Percentiles rank a stretch among this genome's conserved stretches.
These are phyloP conservation scores for Macrophomina tecta DNA, from an alignment of 2,329 filamentous ascomycete genomes.

Conservation along the genomic window DNA sequence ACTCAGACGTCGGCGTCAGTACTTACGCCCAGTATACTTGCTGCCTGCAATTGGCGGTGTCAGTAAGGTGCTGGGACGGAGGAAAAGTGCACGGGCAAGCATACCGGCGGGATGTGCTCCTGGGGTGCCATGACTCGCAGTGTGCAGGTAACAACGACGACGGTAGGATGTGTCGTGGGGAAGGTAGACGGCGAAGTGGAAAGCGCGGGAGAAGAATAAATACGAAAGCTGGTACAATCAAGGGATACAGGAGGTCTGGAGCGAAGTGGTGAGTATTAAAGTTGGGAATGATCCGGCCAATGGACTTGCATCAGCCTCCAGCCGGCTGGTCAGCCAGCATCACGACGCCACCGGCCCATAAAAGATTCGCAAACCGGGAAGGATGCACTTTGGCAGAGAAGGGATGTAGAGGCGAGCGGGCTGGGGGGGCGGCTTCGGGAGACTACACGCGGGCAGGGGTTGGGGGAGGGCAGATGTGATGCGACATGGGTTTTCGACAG, in stretches of 20 bases:
- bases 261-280: slow-evolving; percentile 23
- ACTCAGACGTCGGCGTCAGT: background rate
- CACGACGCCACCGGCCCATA: slow-evolving; percentile 24
- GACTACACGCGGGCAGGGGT: slow-evolving; percentile 17
- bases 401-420: slow-evolving; percentile 6
- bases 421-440: slow-evolving; percentile 16
- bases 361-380: slow-evolving; percentile 17
- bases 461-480: slow-evolving; percentile 8
- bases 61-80: slow-evolving; percentile 30
- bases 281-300: slow-evolving; percentile 1
- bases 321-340: slow-evolving; percentile 1
- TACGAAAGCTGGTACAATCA: background rate
- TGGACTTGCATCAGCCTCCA: slow-evolving; percentile 15
- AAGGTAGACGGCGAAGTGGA: background rate
- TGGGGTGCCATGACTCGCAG: slow-evolving; percentile 28
- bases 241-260: background rate
- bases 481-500: slow-evolving; percentile 22
- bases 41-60: slow-evolving; percentile 40
- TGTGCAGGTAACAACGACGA: slow-evolving; percentile 1
- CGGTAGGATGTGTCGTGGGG: background rate
- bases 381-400: background rate
- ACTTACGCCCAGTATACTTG: slow-evolving; percentile 47
- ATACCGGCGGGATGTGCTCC: slow-evolving; percentile 26
- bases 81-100: background rate
- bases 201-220: background rate